Conservation (phyloP, 208 protist species). For the Trypanosoma scelopori region DNA sequence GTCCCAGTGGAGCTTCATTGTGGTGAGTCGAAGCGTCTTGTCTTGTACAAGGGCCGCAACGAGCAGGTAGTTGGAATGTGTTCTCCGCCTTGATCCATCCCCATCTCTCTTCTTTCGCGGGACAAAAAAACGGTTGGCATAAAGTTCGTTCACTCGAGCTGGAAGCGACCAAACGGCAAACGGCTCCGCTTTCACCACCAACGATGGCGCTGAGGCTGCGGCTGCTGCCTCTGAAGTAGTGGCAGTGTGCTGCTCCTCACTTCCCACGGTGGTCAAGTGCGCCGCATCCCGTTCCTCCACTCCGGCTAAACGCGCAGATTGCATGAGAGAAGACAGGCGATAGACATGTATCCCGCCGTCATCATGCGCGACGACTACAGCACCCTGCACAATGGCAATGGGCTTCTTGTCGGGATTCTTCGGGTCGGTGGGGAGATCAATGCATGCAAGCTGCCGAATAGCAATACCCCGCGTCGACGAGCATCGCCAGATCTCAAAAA, state of each 20-base stretch:
- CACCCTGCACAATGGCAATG: conserved; percentile 57
- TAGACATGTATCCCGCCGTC: conserved; percentile 57
- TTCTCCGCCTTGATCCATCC: not conserved
- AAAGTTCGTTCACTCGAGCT: conserved; percentile 74
- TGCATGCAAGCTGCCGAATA: conserved; percentile 52
- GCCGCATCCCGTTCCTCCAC: not conserved
- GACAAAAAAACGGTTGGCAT: conserved; percentile 64
- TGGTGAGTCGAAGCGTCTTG: conserved; percentile 68
- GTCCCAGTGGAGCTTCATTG: conserved; percentile 41
- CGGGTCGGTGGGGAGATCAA: conserved; percentile 54
- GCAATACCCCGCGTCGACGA: conserved; percentile 17
- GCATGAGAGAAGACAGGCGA: conserved; percentile 43
- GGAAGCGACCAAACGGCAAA: conserved; percentile 61
- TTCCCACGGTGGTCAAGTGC: not conserved
- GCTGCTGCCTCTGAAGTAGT: conserved; percentile 10
- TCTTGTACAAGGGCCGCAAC: conserved; percentile 65
- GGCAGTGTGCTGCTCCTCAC: not conserved
- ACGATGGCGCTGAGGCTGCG: not conserved
- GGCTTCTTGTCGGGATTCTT: conserved; percentile 88
- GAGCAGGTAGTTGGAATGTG: conserved; percentile 48
- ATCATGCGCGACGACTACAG: conserved; percentile 75
- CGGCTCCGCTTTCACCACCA: conserved; percentile 29
- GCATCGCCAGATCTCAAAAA: conserved; percentile 45
- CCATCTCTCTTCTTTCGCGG: conserved; percentile 21
- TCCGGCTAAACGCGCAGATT: not conserved